Evolutionary conservation across 78 protist genomes (phyloP).

Genomic region (Dictyostelium firmibasis): DNA sequence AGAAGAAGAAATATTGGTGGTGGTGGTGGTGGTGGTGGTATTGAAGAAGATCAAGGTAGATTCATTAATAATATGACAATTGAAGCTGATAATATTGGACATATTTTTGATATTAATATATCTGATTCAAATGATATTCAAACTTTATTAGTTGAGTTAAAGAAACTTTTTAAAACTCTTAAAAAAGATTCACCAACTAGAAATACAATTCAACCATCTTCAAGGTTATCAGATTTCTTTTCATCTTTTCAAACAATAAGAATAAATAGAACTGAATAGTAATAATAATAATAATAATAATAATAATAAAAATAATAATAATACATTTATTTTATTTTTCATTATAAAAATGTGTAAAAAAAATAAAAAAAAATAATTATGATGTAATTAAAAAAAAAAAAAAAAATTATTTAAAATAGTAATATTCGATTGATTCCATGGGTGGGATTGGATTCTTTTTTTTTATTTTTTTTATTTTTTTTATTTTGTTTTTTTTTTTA

Average conservation of each 20-base stretch:
- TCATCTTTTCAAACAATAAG: not conserved
- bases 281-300: too few species aligned
- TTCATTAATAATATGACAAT: not conserved
- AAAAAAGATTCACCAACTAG: not conserved
- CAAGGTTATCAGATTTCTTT: not conserved
- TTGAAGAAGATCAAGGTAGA: not conserved
- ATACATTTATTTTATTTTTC: too few species aligned
- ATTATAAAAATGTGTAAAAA: too few species aligned
- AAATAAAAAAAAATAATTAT: too few species aligned
- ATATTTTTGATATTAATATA: not conserved
- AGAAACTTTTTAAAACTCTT: not conserved
- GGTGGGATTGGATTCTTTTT: too few species aligned
- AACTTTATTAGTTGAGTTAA: not conserved
- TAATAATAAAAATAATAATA: too few species aligned
- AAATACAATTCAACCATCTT: not conserved
- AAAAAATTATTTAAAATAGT: too few species aligned
- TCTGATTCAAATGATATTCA: not conserved
- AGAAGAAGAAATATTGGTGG: not conserved
- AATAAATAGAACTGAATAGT: not conserved
- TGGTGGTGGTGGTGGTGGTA: not conserved
- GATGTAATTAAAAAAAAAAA: too few species aligned
- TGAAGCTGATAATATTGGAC: not conserved
- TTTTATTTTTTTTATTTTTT: not conserved
- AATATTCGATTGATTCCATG: too few species aligned
- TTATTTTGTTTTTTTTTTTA: not conserved